Base-by-base conservation (phyloP, 2,329 filamentous ascomycete genomes). In the Penicillium hordei region DNA sequence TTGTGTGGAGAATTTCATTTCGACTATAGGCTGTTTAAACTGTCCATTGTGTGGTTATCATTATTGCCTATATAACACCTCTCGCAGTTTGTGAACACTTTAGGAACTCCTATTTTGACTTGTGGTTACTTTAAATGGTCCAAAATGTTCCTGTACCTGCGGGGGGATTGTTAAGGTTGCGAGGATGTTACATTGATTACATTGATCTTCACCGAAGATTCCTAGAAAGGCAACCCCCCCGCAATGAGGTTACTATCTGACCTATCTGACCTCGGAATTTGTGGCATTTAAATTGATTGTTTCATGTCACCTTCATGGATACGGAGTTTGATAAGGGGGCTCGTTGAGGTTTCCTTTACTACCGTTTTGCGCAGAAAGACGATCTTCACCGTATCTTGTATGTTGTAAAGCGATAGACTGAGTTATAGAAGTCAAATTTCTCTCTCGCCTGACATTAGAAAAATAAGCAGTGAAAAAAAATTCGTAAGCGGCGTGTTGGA, bases 151-250 rank as follows among this genome's bases (percentile, higher is more conserved):
- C n/a, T n/a, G n/a, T n/a, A n/a, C n/a, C n/a, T 27, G 39, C 9
- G 46, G 52, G 42, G 42, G 17, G 52, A 31, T 29, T 51, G 23
- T 49, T 39, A n/a, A 39, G 34, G 5, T 15, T 8, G 27, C 25
- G 21, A 39, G 25, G 31, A 31, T 43, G 57, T 61, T 61, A 60
- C 53, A 61, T 61, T 46, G 57, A 57, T 59, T 52, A 59, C 42
- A 59, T 58, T 44, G 57, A 61, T 61, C 60, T 29, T 29, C 57
- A 21, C 3, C 45, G 31, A 31, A 17, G 44, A 59, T 52, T 17
- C 40, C 50, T 6, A 7, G 2, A 36, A 15, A 5, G 21, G 50
- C 4, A 21, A 27, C 5, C 12, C 1, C 12, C 21, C 12, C n/a
- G 31, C 19, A 55, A 44, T 40, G 52, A 56, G 52, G 52, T 56